A percentile compares a stretch with the other conserved stretches of the same genome.
These are phyloP conservation scores for Sistotremastrum suecicum DNA, from an alignment of 768 basidiomycete species.

Conservation along the genomic window DNA sequence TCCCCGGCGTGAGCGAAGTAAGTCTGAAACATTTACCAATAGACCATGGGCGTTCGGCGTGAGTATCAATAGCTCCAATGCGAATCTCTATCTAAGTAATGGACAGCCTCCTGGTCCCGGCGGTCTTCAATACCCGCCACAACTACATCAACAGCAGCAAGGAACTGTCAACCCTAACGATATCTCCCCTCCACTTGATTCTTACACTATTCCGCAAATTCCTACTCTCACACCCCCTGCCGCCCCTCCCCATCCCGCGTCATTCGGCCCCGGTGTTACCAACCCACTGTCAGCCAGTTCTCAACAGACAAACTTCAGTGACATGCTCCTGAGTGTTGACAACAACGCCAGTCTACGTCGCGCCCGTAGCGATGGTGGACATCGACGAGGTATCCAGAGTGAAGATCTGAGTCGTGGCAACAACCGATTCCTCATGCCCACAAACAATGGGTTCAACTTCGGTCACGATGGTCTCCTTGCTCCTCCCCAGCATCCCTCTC, in stretches of 20 bases:
- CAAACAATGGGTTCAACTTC: not conserved
- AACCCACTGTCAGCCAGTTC: too few species aligned
- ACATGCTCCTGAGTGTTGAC: not conserved
- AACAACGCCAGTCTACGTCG: not conserved
- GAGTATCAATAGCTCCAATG: too few species aligned
- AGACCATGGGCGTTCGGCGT: too few species aligned
- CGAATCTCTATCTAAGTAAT: too few species aligned
- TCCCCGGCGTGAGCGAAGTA: too few species aligned
- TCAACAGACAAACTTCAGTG: too few species aligned
- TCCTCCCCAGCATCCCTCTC: too few species aligned
- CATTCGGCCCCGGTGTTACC: not conserved
- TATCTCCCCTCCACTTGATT: not conserved
- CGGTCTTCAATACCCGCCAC: too few species aligned
- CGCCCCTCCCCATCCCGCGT: not conserved
- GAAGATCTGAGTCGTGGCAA: constrained; percentile 1
- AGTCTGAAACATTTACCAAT: too few species aligned
- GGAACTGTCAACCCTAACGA: constrained; percentile 1
- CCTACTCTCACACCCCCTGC: not conserved
- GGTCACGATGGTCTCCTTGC: too few species aligned
- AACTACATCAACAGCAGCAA: not conserved
- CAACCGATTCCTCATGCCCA: not conserved
- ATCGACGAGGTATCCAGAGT: constrained; percentile 1
- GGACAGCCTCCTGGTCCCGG: too few species aligned
- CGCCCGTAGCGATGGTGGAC: not conserved
- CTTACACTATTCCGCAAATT: not conserved